Conservation (phyloP, 441 rosid genomes). For the Aleurites moluccanus region DNA sequence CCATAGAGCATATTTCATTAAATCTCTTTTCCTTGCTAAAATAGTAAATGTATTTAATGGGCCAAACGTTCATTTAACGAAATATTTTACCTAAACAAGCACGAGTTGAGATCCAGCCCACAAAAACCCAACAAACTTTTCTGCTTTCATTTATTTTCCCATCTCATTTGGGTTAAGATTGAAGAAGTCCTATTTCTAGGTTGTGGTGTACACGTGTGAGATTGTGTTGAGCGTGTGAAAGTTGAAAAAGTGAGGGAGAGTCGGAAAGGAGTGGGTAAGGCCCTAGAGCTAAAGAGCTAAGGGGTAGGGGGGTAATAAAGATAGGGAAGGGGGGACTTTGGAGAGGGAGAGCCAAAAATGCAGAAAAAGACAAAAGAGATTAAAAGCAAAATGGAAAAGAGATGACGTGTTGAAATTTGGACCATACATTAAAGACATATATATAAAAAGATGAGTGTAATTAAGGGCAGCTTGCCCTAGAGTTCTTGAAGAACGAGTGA, state of each 20-base stretch:
- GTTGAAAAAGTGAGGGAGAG: not conserved
- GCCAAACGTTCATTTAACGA: not conserved
- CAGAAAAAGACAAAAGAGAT: slow-evolving; percentile 3
- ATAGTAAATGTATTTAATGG: not conserved
- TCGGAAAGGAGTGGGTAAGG: no score
- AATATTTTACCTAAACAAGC: not conserved
- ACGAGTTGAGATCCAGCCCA: not conserved
- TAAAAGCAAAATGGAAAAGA: not conserved
- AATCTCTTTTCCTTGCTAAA: no score
- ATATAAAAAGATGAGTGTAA: not conserved
- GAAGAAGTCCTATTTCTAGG: no score
- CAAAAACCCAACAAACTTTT: not conserved
- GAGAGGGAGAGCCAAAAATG: slow-evolving; percentile 9
- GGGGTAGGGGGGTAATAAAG: not conserved
- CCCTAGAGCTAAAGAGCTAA: no score
- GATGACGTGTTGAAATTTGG: slow-evolving; percentile 15
- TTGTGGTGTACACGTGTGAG: not conserved
- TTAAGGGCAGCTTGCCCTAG: slow-evolving; percentile 6
- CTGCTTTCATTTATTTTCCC: not conserved
- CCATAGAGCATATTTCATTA: no score
- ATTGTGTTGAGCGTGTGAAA: not conserved
- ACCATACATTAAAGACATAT: not conserved
- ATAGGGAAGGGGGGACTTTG: not conserved
- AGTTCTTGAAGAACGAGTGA: not conserved
- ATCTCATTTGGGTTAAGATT: no score